These are phyloP conservation scores for Eucalyptus marginata DNA, from an alignment of 345 rosid species.

Conservation along the genomic window DNA sequence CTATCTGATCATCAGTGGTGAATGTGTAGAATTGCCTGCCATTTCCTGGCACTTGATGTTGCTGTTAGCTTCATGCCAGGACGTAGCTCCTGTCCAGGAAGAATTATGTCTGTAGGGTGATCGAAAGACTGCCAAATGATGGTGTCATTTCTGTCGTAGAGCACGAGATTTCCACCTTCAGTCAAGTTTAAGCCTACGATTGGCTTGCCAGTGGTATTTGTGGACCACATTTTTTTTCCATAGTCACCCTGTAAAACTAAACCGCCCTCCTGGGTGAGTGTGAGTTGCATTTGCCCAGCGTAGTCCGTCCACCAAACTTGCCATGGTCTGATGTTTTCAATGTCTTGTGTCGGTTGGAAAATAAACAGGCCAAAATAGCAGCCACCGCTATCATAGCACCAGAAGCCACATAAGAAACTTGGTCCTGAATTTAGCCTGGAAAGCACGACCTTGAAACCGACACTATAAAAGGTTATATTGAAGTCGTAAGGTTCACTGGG, in stretches of 20 bases:
- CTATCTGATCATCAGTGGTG: not conserved
- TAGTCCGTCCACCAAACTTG: rapidly evolving
- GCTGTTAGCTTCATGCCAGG: not conserved
- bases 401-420: not conserved
- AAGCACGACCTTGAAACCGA: not conserved
- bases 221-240: not conserved
- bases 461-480: too few relatives aligned
- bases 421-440: not conserved
- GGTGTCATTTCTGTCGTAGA: not conserved
- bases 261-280: not conserved
- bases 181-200: not conserved
- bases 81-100: not conserved
- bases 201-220: not conserved
- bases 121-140: not conserved
- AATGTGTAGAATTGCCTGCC: not conserved
- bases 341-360: not conserved
- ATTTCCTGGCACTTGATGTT: rapidly evolving
- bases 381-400: rapidly evolving
- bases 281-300: not conserved
- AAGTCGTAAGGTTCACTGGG: too few relatives aligned
- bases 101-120: rapidly evolving
- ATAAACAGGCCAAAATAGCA: not conserved
- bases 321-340: rapidly evolving
- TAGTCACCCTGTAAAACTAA: not conserved
- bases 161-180: not conserved